A percentile compares a stretch with the other conserved stretches of the same genome.
Evolutionary conservation across 257 asterid species (phyloP).

Genomic region (Penstemon davidsonii): DNA sequence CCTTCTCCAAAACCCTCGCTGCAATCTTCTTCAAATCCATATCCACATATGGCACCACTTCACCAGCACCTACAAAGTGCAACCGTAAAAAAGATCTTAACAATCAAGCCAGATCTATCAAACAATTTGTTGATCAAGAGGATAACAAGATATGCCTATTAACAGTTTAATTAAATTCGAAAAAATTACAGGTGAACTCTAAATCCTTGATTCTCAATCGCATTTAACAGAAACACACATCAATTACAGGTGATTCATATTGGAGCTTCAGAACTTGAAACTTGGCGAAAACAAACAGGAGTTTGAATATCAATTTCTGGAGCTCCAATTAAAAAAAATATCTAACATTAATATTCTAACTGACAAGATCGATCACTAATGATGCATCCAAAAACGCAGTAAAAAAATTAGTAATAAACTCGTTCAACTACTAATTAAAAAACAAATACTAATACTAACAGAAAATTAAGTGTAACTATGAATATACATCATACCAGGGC

Average conservation of each 20-base stretch:
- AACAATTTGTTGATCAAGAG: neutral
- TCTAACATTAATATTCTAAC: too few relatives aligned
- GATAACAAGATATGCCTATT: neutral
- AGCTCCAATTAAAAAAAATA: too few relatives aligned
- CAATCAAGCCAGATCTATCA: neutral
- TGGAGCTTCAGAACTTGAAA: too few relatives aligned
- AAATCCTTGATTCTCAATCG: neutral
- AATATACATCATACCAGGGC: conserved; percentile 52
- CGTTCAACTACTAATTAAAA: neutral
- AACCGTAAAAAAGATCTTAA: neutral
- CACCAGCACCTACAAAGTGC: conserved; percentile 55
- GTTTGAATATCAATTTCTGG: too few relatives aligned
- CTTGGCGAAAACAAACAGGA: too few relatives aligned
- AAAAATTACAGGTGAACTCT: too few relatives aligned
- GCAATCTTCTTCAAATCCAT: conserved; percentile 73
- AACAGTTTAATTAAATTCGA: neutral
- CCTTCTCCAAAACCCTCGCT: conserved; percentile 56
- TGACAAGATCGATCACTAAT: too few relatives aligned
- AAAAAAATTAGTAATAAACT: too few relatives aligned
- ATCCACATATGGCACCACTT: conserved; percentile 64
- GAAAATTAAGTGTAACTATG: neutral
- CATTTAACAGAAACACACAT: neutral
- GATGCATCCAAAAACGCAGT: too few relatives aligned
- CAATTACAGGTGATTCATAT: neutral
- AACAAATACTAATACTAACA: too few relatives aligned